Base-by-base conservation (phyloP, 345 rosid genomes). In the Alliaria petiolata region DNA sequence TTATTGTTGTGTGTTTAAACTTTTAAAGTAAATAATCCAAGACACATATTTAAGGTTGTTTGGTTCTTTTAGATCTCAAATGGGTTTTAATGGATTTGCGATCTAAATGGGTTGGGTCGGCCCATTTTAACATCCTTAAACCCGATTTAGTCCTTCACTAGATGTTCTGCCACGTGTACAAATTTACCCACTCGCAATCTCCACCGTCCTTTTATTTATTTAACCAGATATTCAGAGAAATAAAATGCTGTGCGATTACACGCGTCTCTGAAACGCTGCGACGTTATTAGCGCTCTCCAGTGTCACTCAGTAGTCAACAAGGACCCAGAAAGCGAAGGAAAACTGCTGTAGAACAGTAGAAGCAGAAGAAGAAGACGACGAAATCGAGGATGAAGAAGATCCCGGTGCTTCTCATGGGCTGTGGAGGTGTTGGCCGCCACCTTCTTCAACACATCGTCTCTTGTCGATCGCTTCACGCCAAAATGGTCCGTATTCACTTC, bases 361-460 rank as follows among this genome's bases (percentile, higher is more conserved):
- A 6, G 38, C 33, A 33, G 19, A 33, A 61, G 58, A 57, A 35
- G 8, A 43, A 39, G 39, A 62, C 15, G 63, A 56, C 46, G 55
- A 52, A 49, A 49, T 30, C 6, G 35, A 26, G 31, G 56, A 89
- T 81, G 95, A 93, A 88, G 90, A 69, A 47, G 16, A 91, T 91
- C 36, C 78, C 97, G 52, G 36, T 88, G 78, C 64, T 95, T 74
- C 78, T 89, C 63, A 75, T 89, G 80, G 97, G 96, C 0, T 86
- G 96, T 20, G 99, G 97, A 45, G 96, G 92, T 67, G 99, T 95
- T 50, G 99, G 99, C 31, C 88, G 96, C 7, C 85, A 89, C 30
- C 87, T 93, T 67, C 88, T 91, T 73, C 88, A 80, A 39, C 97
- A 88, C 86, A 85, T 86, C 64, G 82, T 89, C 76, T 89, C 90